phyloP scores from a whole-genome alignment of 495 filamentous ascomycete species.

The Lepraria neglecta region DNA sequence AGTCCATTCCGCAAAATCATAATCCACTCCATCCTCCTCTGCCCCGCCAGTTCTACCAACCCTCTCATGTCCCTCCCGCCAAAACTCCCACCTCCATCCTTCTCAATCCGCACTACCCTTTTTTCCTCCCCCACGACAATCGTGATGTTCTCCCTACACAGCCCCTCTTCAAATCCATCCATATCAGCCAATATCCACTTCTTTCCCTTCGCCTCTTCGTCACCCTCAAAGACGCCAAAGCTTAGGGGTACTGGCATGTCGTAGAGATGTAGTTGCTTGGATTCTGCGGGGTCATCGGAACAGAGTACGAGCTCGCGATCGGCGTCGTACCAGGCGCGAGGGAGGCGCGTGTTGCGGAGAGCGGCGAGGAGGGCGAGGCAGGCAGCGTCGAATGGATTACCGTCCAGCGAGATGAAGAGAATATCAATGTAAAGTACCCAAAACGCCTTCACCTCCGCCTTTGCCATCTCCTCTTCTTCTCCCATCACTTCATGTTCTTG shows the following conservation, averaged over 20 bases:
- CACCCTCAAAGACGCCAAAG: constrained; percentile 60
- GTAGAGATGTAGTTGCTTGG: constrained; percentile 43
- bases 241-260: constrained; percentile 64
- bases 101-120: constrained; percentile 62
- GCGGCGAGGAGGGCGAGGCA: constrained; percentile 82
- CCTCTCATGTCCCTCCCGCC: constrained; percentile 49
- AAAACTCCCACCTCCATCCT: constrained; percentile 66
- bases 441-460: constrained; percentile 64
- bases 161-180: constrained; percentile 79
- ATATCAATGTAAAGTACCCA: constrained; percentile 94
- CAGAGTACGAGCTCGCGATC: constrained; percentile 76
- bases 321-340: constrained; percentile 75
- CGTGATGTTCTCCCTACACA: constrained; percentile 68
- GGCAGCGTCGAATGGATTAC: constrained; percentile 82
- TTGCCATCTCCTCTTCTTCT: constrained; percentile 35
- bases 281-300: constrained; percentile 47
- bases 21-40: constrained; percentile 52
- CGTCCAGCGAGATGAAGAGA: constrained; percentile 82
- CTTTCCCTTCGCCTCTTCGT: constrained; percentile 41
- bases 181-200: constrained; percentile 80
- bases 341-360: constrained; percentile 71
- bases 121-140: constrained; percentile 61
- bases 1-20: constrained; percentile 32
- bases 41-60: constrained; percentile 46
- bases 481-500: constrained; percentile 30